A percentile compares a stretch with the other conserved stretches of the same genome.
These are phyloP conservation scores for Petrea volubilis DNA, from an alignment of 257 asterid species.

Conservation along the genomic window DNA sequence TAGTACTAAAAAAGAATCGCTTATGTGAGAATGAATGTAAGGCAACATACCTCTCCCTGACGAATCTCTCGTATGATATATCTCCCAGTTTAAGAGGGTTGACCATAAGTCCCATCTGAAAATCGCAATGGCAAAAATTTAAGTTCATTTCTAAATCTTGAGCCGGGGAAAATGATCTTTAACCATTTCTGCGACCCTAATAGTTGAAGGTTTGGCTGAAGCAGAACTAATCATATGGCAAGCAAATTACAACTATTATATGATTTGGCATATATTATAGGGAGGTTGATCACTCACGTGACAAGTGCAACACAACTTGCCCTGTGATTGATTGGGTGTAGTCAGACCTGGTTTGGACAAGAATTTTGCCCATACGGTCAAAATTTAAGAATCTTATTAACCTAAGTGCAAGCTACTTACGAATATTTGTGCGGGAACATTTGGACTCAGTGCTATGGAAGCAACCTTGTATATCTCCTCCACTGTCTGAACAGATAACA, in stretches of 20 bases:
- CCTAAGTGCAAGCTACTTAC: constrained; percentile 46
- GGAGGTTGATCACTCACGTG: too few relatives aligned
- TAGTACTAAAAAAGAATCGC: not conserved
- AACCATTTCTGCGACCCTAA: not conserved
- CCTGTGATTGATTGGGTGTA: too few relatives aligned
- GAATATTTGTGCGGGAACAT: constrained; percentile 95
- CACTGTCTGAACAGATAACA: constrained; percentile 55
- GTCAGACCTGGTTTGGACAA: too few relatives aligned
- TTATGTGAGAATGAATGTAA: not conserved
- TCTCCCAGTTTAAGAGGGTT: constrained; percentile 94
- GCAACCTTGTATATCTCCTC: constrained; percentile 99
- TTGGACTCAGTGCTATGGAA: constrained; percentile 93
- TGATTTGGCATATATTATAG: too few relatives aligned
- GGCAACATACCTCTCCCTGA: constrained; percentile 69
- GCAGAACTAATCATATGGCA: too few relatives aligned
- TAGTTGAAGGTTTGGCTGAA: too few relatives aligned
- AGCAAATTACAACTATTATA: too few relatives aligned
- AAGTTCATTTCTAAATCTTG: not conserved
- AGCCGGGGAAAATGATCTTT: not conserved
- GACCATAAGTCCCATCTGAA: constrained; percentile 94
- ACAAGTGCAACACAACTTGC: too few relatives aligned
- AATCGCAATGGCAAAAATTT: constrained; percentile 23
- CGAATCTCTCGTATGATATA: constrained; percentile 79
- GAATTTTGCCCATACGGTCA: not conserved
- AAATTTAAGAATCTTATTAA: not conserved